Conservation (phyloP, 495 filamentous ascomycete species). For the Hyaloscypha hepaticicola region DNA sequence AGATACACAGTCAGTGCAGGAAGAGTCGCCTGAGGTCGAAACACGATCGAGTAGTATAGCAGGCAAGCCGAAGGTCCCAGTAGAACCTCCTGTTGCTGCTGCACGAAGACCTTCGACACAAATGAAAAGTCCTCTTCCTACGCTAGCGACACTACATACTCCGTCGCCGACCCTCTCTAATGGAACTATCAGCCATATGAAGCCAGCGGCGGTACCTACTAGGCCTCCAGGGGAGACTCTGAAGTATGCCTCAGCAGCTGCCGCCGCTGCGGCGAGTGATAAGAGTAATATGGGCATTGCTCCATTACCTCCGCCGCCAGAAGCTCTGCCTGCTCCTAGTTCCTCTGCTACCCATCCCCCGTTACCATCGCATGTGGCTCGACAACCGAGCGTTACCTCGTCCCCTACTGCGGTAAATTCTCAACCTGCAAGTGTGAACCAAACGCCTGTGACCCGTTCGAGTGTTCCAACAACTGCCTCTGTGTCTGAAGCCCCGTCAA, state of each 20-base stretch:
- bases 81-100: conserved; percentile 47
- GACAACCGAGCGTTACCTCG: conserved; percentile 44
- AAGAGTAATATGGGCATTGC: conserved; percentile 59
- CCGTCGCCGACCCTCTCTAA: conserved; percentile 54
- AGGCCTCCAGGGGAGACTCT: conserved; percentile 84
- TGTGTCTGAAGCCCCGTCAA: conserved; percentile 28
- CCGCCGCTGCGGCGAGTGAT: conserved; percentile 89
- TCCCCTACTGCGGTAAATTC: conserved; percentile 54
- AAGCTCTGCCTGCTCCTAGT: conserved; percentile 25
- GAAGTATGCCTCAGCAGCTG: conserved; percentile 95
- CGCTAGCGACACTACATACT: conserved; percentile 79
- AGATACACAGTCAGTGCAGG: conserved; percentile 89
- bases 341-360: conserved; percentile 24
- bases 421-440: conserved; percentile 44
- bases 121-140: conserved; percentile 89
- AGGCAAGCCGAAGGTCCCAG: conserved; percentile 49
- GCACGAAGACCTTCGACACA: conserved; percentile 82
- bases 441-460: conserved; percentile 42
- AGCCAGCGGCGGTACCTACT: conserved; percentile 84
- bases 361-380: conserved; percentile 28
- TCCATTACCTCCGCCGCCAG: conserved; percentile 46
- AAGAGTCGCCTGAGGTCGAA: conserved; percentile 70
- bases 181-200: conserved; percentile 65
- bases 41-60: conserved; percentile 48
- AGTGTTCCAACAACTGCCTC: conserved; percentile 38